These are phyloP conservation scores for Fusarium secorum DNA, from an alignment of 2,329 filamentous ascomycete species.

Conservation along the genomic window DNA sequence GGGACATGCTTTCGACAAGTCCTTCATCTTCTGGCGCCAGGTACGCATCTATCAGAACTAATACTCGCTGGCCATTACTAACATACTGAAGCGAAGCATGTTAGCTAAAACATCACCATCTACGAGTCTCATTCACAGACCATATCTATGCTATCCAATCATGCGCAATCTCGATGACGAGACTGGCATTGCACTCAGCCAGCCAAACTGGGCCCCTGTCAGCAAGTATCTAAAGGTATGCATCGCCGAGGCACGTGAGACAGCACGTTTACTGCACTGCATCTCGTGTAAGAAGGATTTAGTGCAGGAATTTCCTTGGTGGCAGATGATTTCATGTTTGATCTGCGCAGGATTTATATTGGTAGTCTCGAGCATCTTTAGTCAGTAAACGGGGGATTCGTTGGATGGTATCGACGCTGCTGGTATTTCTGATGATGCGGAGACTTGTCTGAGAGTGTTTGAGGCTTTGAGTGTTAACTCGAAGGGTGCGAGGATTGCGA, in stretches of 20 bases:
- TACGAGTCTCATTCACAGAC: not conserved
- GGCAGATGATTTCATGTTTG: not conserved
- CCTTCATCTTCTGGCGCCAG: not conserved
- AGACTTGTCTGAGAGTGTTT: not conserved
- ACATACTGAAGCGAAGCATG: not conserved
- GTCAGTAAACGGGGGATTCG: not conserved
- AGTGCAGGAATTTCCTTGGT: not conserved
- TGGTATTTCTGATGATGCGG: not conserved
- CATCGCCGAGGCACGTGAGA: not conserved
- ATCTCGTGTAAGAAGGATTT: not conserved
- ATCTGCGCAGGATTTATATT: not conserved
- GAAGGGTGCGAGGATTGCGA: not conserved
- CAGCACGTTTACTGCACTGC: not conserved
- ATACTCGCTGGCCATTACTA: fast-evolving
- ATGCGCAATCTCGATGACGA: not conserved
- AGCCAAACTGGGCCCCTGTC: not conserved
- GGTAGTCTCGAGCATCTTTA: not conserved
- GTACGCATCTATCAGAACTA: not conserved
- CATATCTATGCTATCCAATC: not conserved
- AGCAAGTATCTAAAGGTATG: not conserved
- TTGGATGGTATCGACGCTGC: not conserved
- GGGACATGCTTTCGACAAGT: not conserved
- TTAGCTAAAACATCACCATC: not conserved
- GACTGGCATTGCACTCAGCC: not conserved
- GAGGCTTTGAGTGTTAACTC: not conserved